Percentiles rank a stretch among this genome's conserved stretches.
Evolutionary conservation across 768 basidiomycete species (phyloP).

Genomic region (Leccinellum albellum): DNA sequence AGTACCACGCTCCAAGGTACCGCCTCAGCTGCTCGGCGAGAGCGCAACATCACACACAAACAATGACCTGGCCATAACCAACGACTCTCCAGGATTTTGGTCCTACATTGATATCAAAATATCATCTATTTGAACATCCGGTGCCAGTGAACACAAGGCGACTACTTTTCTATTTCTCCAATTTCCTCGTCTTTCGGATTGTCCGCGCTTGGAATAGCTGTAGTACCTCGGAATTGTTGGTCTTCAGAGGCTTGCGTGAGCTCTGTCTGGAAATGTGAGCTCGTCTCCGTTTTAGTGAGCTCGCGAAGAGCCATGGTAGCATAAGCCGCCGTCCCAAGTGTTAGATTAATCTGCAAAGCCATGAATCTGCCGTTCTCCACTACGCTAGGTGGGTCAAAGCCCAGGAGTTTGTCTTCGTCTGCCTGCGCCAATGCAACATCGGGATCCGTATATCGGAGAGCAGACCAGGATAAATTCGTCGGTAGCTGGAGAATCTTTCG

Average conservation of each 20-base stretch:
- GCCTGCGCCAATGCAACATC: slow-evolving; percentile 89
- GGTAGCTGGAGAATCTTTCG: slow-evolving; percentile 88
- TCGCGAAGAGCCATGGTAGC: slow-evolving; percentile 98
- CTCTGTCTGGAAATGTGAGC: slow-evolving; percentile 82
- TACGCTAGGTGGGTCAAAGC: slow-evolving; percentile 66
- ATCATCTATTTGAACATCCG: neutral
- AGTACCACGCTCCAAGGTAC: neutral
- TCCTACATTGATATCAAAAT: neutral
- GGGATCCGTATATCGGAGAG: slow-evolving; percentile 88
- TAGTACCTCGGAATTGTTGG: slow-evolving; percentile 67
- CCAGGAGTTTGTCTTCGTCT: slow-evolving; percentile 90
- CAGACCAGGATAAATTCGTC: slow-evolving; percentile 73
- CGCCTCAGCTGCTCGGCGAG: neutral
- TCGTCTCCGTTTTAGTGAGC: slow-evolving; percentile 93
- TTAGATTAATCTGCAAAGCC: slow-evolving; percentile 81
- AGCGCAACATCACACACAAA: neutral
- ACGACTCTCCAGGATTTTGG: neutral
- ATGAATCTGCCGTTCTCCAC: slow-evolving; percentile 76
- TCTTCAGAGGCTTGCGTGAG: slow-evolving; percentile 78
- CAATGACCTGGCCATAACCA: no score
- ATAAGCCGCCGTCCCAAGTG: slow-evolving; percentile 89
- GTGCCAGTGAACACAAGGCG: no score
- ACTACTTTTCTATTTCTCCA: slow-evolving; percentile 6
- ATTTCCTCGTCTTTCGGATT: slow-evolving; percentile 23
- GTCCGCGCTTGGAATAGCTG: slow-evolving; percentile 21